Evolutionary conservation across 2,329 filamentous ascomycete species (phyloP), one percentile per base, ranked within the genome.

Genomic region (Rhynchosporium graminicola): DNA sequence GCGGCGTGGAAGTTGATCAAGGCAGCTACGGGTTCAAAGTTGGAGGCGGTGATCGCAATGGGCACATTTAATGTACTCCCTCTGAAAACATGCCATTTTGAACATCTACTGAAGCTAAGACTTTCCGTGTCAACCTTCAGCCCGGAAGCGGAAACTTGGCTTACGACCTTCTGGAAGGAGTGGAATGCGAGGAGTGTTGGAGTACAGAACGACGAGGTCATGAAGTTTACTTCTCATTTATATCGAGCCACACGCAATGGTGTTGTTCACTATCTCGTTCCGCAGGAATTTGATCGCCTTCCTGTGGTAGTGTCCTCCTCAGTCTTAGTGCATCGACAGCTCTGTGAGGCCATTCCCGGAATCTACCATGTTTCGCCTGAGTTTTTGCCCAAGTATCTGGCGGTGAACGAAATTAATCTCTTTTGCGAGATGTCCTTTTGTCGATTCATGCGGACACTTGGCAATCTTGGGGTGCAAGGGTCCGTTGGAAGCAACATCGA

Each of bases 51-150:
- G 3, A 5, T 64, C 6, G 9, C 42, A 9, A 60, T 3, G n/a
- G n/a, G 47, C 7, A 61, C 61, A 2, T 71, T 74, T 43, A 74
- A 74, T 54, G 29, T 74, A 10, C 42, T 28, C 8, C 9, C 29
- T 0, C 43, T 74, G 20, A 20, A 64, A 28, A 54, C 66, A 6
- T n/a, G 10, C 9, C 31, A 72, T 52, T 46, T 72, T 26, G 57
- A 58, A 6, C 50, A 64, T 10, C 43, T 74, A 12, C 29, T 72
- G 5, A 46, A 56, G 3, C 36, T 61, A 33, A 63, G 52, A 43
- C 26, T 47, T 29, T 2, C 3, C 0, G 26, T 56, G 1, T 1
- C 26, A 2, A 40, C 10, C 5, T 54, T 60, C 26, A 59, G n/a
- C 54, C 3, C 33, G 15, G 55, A 59, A 12, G 31, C 26, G 1